These are phyloP conservation scores for Vanrija pseudolonga DNA, from an alignment of 1,284 basidiomycete genomes.

Conservation along the genomic window DNA sequence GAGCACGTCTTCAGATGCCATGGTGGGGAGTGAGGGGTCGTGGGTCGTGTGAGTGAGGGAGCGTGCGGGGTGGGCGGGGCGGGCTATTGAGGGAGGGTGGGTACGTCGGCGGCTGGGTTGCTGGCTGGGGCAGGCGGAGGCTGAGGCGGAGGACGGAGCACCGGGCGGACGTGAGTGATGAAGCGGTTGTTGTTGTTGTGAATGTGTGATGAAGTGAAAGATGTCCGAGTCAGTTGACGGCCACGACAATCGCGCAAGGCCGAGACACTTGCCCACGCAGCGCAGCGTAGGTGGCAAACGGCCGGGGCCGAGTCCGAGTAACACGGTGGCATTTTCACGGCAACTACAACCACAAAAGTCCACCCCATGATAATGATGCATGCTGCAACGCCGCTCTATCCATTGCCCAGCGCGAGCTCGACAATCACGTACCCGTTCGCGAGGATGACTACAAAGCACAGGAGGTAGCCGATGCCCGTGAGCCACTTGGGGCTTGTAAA, in stretches of 20 bases:
- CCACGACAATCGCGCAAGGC: too few species aligned
- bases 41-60: background rate
- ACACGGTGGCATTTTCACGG: conserved; percentile 1
- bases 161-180: too few species aligned
- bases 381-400: conserved; percentile 1
- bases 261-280: too few species aligned
- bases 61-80: background rate
- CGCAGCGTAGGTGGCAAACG: background rate
- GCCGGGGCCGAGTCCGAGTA: conserved; percentile 1
- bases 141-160: too few species aligned
- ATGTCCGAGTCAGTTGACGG: too few species aligned
- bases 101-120: too few species aligned
- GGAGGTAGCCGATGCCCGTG: conserved; percentile 57
- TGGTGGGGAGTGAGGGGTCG: conserved; percentile 3
- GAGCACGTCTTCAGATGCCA: conserved; percentile 40
- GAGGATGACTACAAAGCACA: conserved; percentile 62
- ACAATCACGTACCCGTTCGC: conserved; percentile 58
- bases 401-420: conserved; percentile 37
- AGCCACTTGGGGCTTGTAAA: conserved; percentile 62
- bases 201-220: too few species aligned
- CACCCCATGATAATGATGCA: too few species aligned
- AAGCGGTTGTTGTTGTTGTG: too few species aligned
- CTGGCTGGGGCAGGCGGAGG: too few species aligned
- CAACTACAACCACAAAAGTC: background rate
- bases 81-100: too few species aligned